These are phyloP conservation scores for Epichloe brachyelytri DNA, from an alignment of 2,329 filamentous ascomycete genomes.

Conservation along the genomic window DNA sequence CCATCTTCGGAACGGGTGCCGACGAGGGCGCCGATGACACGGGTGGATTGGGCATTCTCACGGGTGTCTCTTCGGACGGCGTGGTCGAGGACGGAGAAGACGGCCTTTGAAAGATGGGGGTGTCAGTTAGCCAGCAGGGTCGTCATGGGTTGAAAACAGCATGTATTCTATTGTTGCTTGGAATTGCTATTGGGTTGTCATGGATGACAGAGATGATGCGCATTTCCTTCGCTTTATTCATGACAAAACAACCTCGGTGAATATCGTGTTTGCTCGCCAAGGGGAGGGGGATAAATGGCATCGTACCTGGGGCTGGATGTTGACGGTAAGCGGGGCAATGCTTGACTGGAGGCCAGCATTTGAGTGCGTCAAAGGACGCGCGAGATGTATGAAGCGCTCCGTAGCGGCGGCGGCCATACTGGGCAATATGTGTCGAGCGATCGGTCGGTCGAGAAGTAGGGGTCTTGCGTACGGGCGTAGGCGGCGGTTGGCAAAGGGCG, in stretches of 20 bases:
- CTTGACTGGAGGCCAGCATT: slow-evolving; percentile 67
- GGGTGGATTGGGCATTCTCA: slow-evolving; percentile 65
- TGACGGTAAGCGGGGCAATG: slow-evolving; percentile 83
- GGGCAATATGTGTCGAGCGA: slow-evolving; percentile 23
- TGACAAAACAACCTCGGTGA: not conserved
- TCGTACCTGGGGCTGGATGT: slow-evolving; percentile 86
- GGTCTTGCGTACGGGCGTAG: slow-evolving; percentile 5
- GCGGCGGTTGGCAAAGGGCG: slow-evolving; percentile 10
- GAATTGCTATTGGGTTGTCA: not conserved
- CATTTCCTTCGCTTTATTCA: not conserved
- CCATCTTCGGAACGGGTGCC: slow-evolving; percentile 92
- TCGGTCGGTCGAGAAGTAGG: slow-evolving; percentile 3
- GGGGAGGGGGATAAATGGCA: not conserved
- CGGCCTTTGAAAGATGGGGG: slow-evolving; percentile 31
- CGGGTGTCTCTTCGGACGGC: slow-evolving; percentile 70
- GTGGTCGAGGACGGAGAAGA: slow-evolving; percentile 80
- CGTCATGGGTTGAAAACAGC: not conserved
- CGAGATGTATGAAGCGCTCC: slow-evolving; percentile 87
- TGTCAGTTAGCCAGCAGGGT: not conserved
- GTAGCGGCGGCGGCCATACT: slow-evolving; percentile 67
- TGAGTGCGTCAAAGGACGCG: slow-evolving; percentile 78
- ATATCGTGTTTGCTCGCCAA: not conserved
- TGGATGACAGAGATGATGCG: not conserved
- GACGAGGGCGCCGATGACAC: slow-evolving; percentile 92
- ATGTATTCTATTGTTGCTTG: not conserved